Evolutionary conservation across 371 early-diverging fungal genomes (phyloP), one percentile per base, ranked within the genome.

Genomic region (Apophysomyces elegans): DNA sequence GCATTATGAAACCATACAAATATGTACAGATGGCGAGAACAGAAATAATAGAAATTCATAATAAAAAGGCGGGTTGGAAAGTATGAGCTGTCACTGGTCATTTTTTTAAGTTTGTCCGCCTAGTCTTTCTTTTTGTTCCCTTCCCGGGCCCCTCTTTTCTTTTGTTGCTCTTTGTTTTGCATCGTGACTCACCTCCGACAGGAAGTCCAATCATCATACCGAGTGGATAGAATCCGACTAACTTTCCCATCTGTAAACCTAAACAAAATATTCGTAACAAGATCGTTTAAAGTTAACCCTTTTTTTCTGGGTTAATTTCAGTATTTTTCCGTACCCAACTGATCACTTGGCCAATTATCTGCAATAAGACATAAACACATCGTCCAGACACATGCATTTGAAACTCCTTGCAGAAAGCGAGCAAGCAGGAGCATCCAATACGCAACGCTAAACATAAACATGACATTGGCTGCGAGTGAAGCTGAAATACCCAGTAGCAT

Each of bases 331-430:
- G 62, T 71, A 68, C 88, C 91, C 46, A 91, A 60, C 64, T 85
- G 78, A 9, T 72, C 72, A 45, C 76, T 77, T 1, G 86, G 79
- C 76, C 84, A 85, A 13, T 83, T 83, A 61, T 91, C 91, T 0
- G 88, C 86, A 63, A 91, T 76, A 16, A 88, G 59, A 36, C 85
- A 84, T 13, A 86, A 61, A 11, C 85, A 85, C 77, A 88, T 73
- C 9, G 86, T 84, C 91, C 90, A 90, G 14, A 84, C 84, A 45
- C 83, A 84, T 9, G 85, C 88, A 47, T 81, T 86, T 2, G 88
- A 73, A n/a, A 86, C 75, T 7, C 92, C 92, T 76, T 89, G 89
- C 63, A 87, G 72, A 70, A 90, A 80, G 0, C 91, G 83, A 16
- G 89, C 91, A 9, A 87, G 35, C 16, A 89, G 67, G 41, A 91